A percentile compares a stretch with the other conserved stretches of the same genome.
phyloP scores from a whole-genome alignment of 345 rosid species.

The Camelina hispida region DNA sequence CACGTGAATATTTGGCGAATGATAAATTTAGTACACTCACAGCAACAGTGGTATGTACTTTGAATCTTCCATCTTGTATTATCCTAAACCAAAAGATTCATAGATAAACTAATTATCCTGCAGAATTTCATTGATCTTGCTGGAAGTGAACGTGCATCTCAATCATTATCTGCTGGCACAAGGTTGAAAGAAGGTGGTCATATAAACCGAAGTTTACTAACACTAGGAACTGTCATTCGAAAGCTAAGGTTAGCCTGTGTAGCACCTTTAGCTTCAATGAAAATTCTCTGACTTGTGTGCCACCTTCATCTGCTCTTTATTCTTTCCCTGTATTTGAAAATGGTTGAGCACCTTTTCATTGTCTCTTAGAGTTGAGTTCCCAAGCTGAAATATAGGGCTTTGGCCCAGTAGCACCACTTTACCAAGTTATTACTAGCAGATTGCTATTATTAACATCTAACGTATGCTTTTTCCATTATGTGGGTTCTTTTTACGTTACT shows the following conservation, averaged over 20 bases:
- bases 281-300: conserved; percentile 12
- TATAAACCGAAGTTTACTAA: conserved; percentile 89
- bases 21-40: conserved; percentile 74
- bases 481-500: conserved; percentile 28
- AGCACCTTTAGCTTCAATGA: conserved; percentile 16
- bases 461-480: not conserved
- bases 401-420: conserved; percentile 2
- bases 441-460: conserved; percentile 13
- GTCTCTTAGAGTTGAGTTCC: conserved; percentile 10
- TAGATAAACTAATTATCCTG: conserved; percentile 25
- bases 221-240: conserved; percentile 93
- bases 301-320: conserved; percentile 28
- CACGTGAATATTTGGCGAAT: conserved; percentile 64
- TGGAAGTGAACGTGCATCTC: conserved; percentile 98
- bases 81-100: conserved; percentile 16
- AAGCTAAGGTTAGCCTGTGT: conserved; percentile 76
- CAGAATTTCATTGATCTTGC: conserved; percentile 95
- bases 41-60: conserved; percentile 71
- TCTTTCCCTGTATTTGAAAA: not conserved
- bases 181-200: conserved; percentile 97
- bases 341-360: conserved; percentile 11
- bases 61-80: not conserved
- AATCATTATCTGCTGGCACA: conserved; percentile 80
- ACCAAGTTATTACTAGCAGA: conserved; percentile 19
- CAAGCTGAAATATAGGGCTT: conserved; percentile 22